phyloP scores from a whole-genome alignment of 2,329 filamentous ascomycete species.

The Orbilia blumenaviensis region DNA sequence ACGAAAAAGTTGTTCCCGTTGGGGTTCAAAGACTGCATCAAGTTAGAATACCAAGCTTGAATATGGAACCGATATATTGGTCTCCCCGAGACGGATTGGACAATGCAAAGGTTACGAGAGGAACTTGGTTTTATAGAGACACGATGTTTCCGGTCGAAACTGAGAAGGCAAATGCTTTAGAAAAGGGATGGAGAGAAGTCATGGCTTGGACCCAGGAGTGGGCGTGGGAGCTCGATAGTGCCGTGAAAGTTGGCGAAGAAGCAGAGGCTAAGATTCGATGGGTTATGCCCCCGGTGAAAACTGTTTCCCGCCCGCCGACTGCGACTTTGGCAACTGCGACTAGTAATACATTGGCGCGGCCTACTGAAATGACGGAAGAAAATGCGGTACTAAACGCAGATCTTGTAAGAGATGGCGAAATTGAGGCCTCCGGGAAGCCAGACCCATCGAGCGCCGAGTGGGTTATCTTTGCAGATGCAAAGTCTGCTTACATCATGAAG shows the following conservation, averaged over 20 bases:
- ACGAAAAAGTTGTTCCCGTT: constrained; percentile 74
- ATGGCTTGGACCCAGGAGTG: constrained; percentile 91
- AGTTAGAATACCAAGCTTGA: constrained; percentile 80
- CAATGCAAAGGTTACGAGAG: constrained; percentile 79
- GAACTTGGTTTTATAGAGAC: constrained; percentile 97
- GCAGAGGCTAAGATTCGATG: constrained; percentile 85
- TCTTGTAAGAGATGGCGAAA: constrained; percentile 37
- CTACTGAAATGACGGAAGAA: constrained; percentile 24
- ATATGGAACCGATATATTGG: constrained; percentile 99
- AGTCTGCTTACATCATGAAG: constrained; percentile 83
- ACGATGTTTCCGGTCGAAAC: constrained; percentile 91
- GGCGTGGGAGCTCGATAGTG: constrained; percentile 88
- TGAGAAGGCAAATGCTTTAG: constrained; percentile 86
- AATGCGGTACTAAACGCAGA: constrained; percentile 19
- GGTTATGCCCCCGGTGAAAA: constrained; percentile 48
- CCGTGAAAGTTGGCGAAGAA: constrained; percentile 84
- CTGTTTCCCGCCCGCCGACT: constrained; percentile 32
- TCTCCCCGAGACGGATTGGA: constrained; percentile 80
- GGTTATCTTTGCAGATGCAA: constrained; percentile 83
- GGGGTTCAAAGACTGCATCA: constrained; percentile 89
- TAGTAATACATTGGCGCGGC: not conserved
- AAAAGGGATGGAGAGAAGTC: constrained; percentile 87
- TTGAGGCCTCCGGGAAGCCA: constrained; percentile 18
- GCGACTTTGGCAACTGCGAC: constrained; percentile 22
- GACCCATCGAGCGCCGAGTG: constrained; percentile 54